Evolutionary conservation across 345 rosid genomes (phyloP).

Genomic region (Brassica incana): DNA sequence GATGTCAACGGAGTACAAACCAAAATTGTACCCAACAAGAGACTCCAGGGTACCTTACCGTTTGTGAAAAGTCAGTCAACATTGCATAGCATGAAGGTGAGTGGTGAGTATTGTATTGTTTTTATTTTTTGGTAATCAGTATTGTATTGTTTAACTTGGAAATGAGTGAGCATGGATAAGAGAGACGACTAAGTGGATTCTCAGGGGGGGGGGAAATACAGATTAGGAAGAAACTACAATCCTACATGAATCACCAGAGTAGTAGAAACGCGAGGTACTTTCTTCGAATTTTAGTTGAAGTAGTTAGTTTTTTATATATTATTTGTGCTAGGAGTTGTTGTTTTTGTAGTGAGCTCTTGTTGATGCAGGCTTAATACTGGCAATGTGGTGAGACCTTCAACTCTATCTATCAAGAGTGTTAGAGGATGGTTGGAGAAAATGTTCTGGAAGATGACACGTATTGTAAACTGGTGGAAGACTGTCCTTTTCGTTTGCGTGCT

Average conservation of each 20-base stretch:
- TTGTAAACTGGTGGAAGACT: slow-evolving; percentile 18
- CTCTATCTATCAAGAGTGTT: not conserved
- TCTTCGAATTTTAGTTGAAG: not conserved
- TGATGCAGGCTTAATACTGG: not conserved
- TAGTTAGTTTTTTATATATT: not conserved
- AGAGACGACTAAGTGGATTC: not conserved
- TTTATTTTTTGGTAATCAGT: no score
- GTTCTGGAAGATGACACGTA: slow-evolving; percentile 19
- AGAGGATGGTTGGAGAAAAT: not conserved
- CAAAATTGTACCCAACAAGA: not conserved
- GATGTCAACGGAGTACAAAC: not conserved
- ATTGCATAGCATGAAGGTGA: not conserved
- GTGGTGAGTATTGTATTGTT: not conserved
- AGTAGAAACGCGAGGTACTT: not conserved
- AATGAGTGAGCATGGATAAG: not conserved
- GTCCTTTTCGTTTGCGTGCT: slow-evolving; percentile 10
- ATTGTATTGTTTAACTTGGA: not conserved
- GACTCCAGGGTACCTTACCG: not conserved
- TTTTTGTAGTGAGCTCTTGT: not conserved
- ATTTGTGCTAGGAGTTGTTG: not conserved
- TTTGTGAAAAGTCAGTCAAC: not conserved
- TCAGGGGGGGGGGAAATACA: not conserved
- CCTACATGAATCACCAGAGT: not conserved
- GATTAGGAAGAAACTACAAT: not conserved
- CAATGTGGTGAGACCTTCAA: not conserved